Evolutionary conservation across 257 asterid genomes (phyloP), one percentile per base, ranked within the genome.

Genomic region (Primulina tabacum): DNA sequence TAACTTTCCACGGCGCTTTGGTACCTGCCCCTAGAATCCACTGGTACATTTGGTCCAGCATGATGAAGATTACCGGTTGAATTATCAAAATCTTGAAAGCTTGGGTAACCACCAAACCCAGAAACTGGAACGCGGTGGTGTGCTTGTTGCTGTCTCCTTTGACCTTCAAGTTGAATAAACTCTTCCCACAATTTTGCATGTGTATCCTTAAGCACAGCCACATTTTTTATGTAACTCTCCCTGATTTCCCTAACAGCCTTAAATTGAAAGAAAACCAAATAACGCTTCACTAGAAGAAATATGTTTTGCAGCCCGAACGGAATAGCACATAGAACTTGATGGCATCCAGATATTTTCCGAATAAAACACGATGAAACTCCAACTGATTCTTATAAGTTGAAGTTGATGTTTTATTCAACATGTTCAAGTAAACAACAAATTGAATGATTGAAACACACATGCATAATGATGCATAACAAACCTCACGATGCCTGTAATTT

Each of bases 401-500:
- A 10, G 55, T 9, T 35, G 58, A 53, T 50, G 71, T 29, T 26
- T 60, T 7, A 59, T 60, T 28, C 69, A 40, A 68, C 65, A 8
- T 40, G 11, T 50, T 65, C 47, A 35, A 8, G 47, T 73, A 34
- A 30, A 71, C 24, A 74, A 21, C 56, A 7, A 70, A 69, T 8
- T 34, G 12, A 32, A 20, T 29, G 69, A 32, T 10, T 58, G 3
- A 35, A 69, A 68, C 55, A 58, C 55, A 58, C 14, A 69, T 11
- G 50, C 5, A 33, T 28, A 38, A n/a, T 8, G 40, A 33, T 63
- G 67, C 62, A 38, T 20, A 60, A 73, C 81, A 68, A 67, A 91
- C 99, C 97, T 94, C 96, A n/a, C 97, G 92, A 74, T 91, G 97
- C 82, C 77, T 86, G 78, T 56, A 64, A 81, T 86, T 91, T 80